A percentile compares a stretch with the other conserved stretches of the same genome.
Conservation (phyloP, 805 yeast species). For the Vanderwaltozyma yarrowii region DNA sequence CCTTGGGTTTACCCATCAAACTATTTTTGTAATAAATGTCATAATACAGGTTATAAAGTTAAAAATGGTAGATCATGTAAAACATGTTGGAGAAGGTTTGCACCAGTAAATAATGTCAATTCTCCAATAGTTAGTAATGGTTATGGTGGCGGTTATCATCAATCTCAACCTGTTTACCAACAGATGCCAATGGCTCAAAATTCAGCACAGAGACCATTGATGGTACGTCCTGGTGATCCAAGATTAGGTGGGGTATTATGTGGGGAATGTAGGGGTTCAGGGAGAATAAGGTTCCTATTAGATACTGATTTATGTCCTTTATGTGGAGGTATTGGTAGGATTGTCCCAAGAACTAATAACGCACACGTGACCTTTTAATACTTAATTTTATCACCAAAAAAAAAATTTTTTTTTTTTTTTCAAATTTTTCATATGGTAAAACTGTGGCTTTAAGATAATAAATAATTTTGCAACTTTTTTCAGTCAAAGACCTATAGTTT, state of each 20-base stretch:
- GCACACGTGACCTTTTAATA: slow-evolving; percentile 7
- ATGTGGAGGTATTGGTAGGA: slow-evolving; percentile 61
- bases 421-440: too few species aligned
- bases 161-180: not conserved
- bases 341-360: slow-evolving; percentile 13
- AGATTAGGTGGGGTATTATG: slow-evolving; percentile 63
- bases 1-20: slow-evolving; percentile 62
- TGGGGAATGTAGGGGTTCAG: slow-evolving; percentile 62
- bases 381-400: too few species aligned
- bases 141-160: slow-evolving; percentile 2
- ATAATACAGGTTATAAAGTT: slow-evolving; percentile 56
- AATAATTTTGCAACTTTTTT: too few species aligned
- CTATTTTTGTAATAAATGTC: slow-evolving; percentile 56
- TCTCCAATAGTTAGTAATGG: slow-evolving; percentile 7
- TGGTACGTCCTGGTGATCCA: slow-evolving; percentile 72
- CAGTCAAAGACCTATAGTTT: too few species aligned
- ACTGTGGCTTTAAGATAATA: not conserved
- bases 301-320: slow-evolving; percentile 54
- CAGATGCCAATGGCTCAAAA: slow-evolving; percentile 6
- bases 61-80: slow-evolving; percentile 59
- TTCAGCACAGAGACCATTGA: slow-evolving; percentile 19
- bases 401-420: too few species aligned
- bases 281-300: slow-evolving; percentile 43
- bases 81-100: slow-evolving; percentile 59
- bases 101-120: slow-evolving; percentile 30